Conservation (phyloP, 2,329 filamentous ascomycete genomes). For the Neoscytalidium dimidiatum region DNA sequence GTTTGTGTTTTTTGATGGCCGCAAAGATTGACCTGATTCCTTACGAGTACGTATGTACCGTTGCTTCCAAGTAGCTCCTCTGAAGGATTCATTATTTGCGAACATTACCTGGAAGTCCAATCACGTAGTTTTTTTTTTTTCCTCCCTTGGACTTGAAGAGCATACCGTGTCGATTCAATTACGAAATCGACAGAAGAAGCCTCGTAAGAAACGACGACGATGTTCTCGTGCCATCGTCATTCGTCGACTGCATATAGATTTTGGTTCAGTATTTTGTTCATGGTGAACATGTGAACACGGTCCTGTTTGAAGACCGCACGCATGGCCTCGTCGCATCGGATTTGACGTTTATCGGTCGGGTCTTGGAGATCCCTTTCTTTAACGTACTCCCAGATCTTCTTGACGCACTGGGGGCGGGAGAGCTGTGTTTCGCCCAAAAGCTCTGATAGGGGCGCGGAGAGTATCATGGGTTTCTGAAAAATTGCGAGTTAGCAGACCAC, state of each 20-base stretch:
- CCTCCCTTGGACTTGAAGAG: no score
- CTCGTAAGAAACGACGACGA: not conserved
- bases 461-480: constrained; percentile 67
- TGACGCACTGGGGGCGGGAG: constrained; percentile 92
- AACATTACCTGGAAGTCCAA: no score
- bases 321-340: constrained; percentile 89
- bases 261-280: constrained; percentile 93
- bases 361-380: constrained; percentile 87
- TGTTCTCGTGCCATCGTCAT: constrained; percentile 31
- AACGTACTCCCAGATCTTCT: constrained; percentile 95
- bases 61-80: no score
- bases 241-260: constrained; percentile 88
- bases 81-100: no score
- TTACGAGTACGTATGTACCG: no score
- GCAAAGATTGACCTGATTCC: no score
- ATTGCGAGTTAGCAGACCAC: not conserved
- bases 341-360: constrained; percentile 86
- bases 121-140: no score
- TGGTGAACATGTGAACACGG: constrained; percentile 96
- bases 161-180: no score
- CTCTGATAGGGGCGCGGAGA: constrained; percentile 69
- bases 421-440: constrained; percentile 75
- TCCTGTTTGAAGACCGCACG: constrained; percentile 88
- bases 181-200: not conserved
- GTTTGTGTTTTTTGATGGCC: no score